Evolutionary conservation across 257 asterid species (phyloP), one percentile per base, ranked within the genome.

Genomic region (Gardenia jasminoides): DNA sequence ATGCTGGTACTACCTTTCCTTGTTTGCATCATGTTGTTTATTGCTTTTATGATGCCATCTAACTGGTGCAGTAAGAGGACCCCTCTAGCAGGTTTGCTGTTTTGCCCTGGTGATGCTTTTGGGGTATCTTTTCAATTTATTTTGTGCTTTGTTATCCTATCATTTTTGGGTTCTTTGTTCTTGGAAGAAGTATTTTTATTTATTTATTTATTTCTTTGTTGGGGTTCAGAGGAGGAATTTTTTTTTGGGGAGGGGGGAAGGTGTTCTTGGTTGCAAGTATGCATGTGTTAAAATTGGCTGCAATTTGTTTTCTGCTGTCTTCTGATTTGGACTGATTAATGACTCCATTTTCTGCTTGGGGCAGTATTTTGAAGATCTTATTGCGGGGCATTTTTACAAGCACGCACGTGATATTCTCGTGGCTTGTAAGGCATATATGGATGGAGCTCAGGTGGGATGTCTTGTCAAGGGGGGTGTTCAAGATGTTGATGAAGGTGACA

Each of bases 391-490:
- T 83, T 96, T 91, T 83, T 86, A 87, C 85, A 86, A 82, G 76
- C 82, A 79, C 67, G 93, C 91, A 10, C 90, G 83, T 39, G 94
- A 86, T 72, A 88, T 96, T 74, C 86, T 96, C 31, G 83, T 88
- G 67, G 91, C 97, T 1, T 93, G 99, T 52, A 90, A 83, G 80
- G 96, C 97, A 43, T 96, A 92, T 83, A 19, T 86, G 75, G 92
- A 92, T 3, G 99, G 99, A 65, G 97, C 97, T 77, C 97, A 86
- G 85, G 98, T 93, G 61, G 98, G 99, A 8, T 88, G 97, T 80
- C 89, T 93, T 50, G 93, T 84, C 56, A 88, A 84, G 78, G 98
- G 99, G 7, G 96, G 97, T 0, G 92, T 90, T 64, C 96, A 92
- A 76, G 97, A 92, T 61, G 92, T 91, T 3, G 96, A 90, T 41